Conservation (phyloP, 2,329 filamentous ascomycete species). For the Verticillium albo-atrum region DNA sequence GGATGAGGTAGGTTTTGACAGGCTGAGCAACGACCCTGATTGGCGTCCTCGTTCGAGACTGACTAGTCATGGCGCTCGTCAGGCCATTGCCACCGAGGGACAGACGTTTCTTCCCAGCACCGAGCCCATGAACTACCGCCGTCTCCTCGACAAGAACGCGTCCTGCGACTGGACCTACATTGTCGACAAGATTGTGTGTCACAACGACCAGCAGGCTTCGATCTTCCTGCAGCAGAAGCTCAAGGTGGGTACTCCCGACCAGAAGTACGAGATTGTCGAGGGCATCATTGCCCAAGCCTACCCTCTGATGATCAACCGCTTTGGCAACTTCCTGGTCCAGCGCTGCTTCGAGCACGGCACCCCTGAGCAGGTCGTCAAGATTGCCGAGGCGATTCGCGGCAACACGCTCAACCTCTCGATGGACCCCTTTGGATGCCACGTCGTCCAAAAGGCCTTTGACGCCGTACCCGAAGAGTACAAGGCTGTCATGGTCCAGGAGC, state of each 20-base stretch:
- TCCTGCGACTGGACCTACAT: slow-evolving; percentile 99
- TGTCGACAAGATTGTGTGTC: slow-evolving; percentile 98
- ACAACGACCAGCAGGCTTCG: slow-evolving; percentile 97
- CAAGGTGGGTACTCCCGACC: slow-evolving; percentile 89
- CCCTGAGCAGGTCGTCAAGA: slow-evolving; percentile 88
- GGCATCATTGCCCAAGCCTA: slow-evolving; percentile 94
- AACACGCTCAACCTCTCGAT: slow-evolving; percentile 93
- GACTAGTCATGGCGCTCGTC: slow-evolving; percentile 6
- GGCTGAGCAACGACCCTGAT: background rate
- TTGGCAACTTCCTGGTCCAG: slow-evolving; percentile 97
- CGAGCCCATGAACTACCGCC: slow-evolving; percentile 94
- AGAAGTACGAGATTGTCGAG: slow-evolving; percentile 96
- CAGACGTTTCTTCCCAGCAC: slow-evolving; percentile 81
- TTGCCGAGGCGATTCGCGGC: slow-evolving; percentile 89
- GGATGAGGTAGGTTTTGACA: slow-evolving; percentile 38
- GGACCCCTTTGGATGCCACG: slow-evolving; percentile 98
- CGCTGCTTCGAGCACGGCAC: slow-evolving; percentile 98
- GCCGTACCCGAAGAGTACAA: slow-evolving; percentile 97
- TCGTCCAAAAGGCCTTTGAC: slow-evolving; percentile 98
- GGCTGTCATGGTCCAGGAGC: slow-evolving; percentile 96
- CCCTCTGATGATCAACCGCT: slow-evolving; percentile 94
- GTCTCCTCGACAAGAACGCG: slow-evolving; percentile 89
- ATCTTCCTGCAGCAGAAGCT: slow-evolving; percentile 99
- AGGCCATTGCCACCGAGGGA: slow-evolving; percentile 48
- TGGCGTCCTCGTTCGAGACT: slow-evolving; percentile 3